Base-by-base conservation (phyloP, 192 early-diverging fungal species). In the Backusella westeae region DNA sequence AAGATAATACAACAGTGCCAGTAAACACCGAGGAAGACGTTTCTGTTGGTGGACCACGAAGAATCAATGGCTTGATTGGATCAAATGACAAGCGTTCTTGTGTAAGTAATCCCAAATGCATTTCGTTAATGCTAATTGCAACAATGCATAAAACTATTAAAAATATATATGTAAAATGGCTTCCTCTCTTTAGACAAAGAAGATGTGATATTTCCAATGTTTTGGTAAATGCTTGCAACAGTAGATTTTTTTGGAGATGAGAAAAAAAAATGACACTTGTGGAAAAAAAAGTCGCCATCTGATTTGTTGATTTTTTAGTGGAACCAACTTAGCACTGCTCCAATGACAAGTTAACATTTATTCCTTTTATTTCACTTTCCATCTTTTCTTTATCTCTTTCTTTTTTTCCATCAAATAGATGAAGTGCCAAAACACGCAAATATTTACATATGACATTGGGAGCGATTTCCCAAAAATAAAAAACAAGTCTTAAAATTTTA, bases 61-160 rank as follows among this genome's bases (percentile, higher is more conserved):
- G 46, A 52, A 79, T 69, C 29, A 79, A 36, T 38, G 77, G 77
- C 32, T 79, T 79, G 23, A 79, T 49, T 15, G 77, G 73, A 63
- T 70, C 77, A 56, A 79, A 79, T 36, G 66, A 52, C 34, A 79
- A 36, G 15, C 67, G 35, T 9, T 79, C 77, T 8, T 69, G 46
- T 38, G 77, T 56, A 19, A 79, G 59, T 53, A 79, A 53, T 15
- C 73, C 73, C 32, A 79, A 39, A 41, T 76, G 67, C 75, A 76
- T 38, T 53, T 70, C 53, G 21, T 59, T 59, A 59, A 59, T 59
- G 53, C 53, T 59, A 59, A 23, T 23, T 26, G 2, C 53, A 59
- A 10, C 9, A 59, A 59, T 59, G 23, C 53, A 59, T 59, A 59
- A 59, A 59, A 23, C 1, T 39, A 39, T 7, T 23, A 59, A 10